Conservation (phyloP, 2,329 filamentous ascomycete genomes). For the Fusarium ramigenum region DNA sequence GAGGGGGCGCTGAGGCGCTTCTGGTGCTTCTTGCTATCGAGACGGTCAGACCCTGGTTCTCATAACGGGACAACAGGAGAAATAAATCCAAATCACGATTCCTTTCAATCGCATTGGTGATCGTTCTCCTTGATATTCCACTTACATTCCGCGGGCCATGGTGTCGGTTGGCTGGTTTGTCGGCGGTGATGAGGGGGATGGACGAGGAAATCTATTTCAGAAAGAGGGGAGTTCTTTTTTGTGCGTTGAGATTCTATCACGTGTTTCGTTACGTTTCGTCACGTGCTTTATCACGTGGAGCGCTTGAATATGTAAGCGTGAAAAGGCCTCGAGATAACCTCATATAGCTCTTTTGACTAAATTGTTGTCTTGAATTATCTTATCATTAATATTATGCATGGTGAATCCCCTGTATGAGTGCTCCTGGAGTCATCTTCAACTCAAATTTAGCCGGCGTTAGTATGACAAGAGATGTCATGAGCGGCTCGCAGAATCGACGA, state of each 20-base stretch:
- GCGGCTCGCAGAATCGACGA: constrained; percentile 13
- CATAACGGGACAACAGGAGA: neutral
- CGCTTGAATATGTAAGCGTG: no score
- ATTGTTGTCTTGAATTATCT: neutral
- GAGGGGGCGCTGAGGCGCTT: constrained; percentile 99
- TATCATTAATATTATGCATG: neutral
- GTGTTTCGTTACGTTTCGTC: no score
- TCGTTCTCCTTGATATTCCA: constrained; percentile 37
- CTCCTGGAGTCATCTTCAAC: neutral
- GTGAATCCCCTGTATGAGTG: neutral
- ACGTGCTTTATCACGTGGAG: no score
- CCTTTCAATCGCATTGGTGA: neutral
- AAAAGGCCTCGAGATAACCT: neutral
- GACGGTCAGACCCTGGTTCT: constrained; percentile 46
- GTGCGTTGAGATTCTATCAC: no score
- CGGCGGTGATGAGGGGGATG: constrained; percentile 50
- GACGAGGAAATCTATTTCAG: constrained; percentile 19
- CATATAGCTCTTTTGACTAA: neutral
- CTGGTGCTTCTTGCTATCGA: constrained; percentile 94
- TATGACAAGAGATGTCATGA: neutral
- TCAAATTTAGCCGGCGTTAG: neutral
- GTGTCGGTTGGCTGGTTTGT: constrained; percentile 56
- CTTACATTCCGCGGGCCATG: constrained; percentile 74
- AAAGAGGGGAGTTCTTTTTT: no score
- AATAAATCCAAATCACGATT: constrained; percentile 12